Evolutionary conservation across 495 filamentous ascomycete species (phyloP), one percentile per base, ranked within the genome.

Genomic region (Xanthoparmelia taractica): DNA sequence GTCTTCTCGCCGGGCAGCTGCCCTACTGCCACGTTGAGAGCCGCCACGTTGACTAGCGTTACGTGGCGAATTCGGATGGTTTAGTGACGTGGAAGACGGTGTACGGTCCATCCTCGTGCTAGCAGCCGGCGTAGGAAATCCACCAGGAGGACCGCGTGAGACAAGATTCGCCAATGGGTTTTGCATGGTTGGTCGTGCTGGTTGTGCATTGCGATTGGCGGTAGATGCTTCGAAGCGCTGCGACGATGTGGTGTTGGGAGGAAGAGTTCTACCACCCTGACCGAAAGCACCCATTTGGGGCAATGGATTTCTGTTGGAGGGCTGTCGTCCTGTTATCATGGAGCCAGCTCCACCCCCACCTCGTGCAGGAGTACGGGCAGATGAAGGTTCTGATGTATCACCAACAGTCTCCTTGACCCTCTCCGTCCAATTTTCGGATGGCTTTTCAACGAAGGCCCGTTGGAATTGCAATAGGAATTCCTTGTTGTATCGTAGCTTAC

Each of bases 401-500:
- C 92, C 91, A 47, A 99, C 84, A 33, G 86, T 88, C 70, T 96
- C 87, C 38, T 81, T 91, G 66, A 98, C 81, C 66, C 90, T 90
- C 57, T 81, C 75, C 60, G 92, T 87, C 85, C 96, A 98, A 68
- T 97, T 92, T 18, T 90, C 66, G 3, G 91, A 92, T 13, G 94
- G 94, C 75, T 97, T 96, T 75, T 98, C 94, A 60, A 87, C 94
- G 76, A 96, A 99, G 3, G 91, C 89, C 59, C 78, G 77, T 78
- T 97, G 87, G 81, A 99, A 99, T 71, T 99, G 95, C n/a, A 97
- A 80, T 74, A 99, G 78, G 81, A 99, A 99, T 57, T 90, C 85
- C 63, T 89, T 88, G 73, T 97, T 90, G 76, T 99, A 99, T 71
- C 92, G 90, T 81, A 96, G 96, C 70, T 89, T 92, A 66, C 87